Percentiles rank a stretch among this genome's conserved stretches.
phyloP scores from a whole-genome alignment of 2,329 filamentous ascomycete genomes.

The Fusarium haematococcum region DNA sequence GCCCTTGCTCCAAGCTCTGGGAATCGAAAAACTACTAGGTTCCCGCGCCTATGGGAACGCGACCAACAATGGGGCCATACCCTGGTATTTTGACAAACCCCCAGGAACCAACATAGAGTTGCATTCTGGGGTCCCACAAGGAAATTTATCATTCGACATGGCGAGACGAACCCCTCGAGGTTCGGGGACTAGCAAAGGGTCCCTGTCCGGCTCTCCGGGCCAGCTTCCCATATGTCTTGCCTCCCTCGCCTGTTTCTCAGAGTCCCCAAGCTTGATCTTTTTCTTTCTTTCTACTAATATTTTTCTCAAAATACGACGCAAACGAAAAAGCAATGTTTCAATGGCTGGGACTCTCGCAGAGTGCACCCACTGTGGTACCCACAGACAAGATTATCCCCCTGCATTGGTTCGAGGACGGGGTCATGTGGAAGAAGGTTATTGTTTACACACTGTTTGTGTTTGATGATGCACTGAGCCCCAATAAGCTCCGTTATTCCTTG shows the following conservation, averaged over 20 bases:
- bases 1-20: neutral
- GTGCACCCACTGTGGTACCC: neutral
- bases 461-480: slow-evolving; percentile 38
- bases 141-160: neutral
- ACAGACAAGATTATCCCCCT: slow-evolving; percentile 40
- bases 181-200: neutral
- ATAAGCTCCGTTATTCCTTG: neutral
- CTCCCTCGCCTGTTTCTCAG: neutral
- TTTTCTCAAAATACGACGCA: neutral
- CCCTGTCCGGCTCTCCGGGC: neutral
- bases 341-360: neutral
- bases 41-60: neutral
- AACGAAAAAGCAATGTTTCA: neutral
- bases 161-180: neutral
- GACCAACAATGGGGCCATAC: neutral
- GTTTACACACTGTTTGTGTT: slow-evolving; percentile 43
- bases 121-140: neutral
- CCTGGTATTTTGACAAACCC: neutral
- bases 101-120: neutral
- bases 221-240: neutral
- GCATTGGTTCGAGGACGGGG: slow-evolving; percentile 43
- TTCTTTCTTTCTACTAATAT: neutral
- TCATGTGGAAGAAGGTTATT: slow-evolving; percentile 37
- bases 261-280: neutral
- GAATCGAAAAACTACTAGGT: neutral